phyloP scores from a whole-genome alignment of 768 basidiomycete genomes.

The Naganishia friedmannii region DNA sequence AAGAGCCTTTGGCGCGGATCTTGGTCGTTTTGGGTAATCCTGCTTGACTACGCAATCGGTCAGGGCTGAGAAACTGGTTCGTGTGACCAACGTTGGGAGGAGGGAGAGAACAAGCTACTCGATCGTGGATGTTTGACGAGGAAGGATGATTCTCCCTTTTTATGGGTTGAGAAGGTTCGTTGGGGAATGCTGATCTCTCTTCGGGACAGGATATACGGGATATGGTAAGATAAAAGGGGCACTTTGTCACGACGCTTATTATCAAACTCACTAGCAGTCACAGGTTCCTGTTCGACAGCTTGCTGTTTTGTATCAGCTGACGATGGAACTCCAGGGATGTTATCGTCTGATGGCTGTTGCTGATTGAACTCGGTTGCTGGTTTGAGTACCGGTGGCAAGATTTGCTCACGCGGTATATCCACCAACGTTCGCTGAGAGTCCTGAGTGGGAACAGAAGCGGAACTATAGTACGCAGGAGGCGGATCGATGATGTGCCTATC shows the following conservation, averaged over 20 bases:
- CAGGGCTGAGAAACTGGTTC: neutral
- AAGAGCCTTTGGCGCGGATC: slow-evolving; percentile 14
- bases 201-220: neutral
- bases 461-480: slow-evolving; percentile 5
- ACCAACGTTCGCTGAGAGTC: slow-evolving; percentile 20
- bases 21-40: slow-evolving; percentile 21
- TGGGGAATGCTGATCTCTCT: neutral
- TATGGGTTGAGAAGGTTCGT: neutral
- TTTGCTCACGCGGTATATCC: neutral
- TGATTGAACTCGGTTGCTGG: neutral
- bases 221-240: neutral
- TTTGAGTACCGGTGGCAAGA: neutral
- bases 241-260: neutral
- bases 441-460: neutral
- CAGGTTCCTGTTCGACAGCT: neutral
- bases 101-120: slow-evolving; percentile 1
- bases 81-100: neutral
- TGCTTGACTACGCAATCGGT: neutral
- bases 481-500: neutral
- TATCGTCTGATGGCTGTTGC: neutral
- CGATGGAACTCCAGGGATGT: neutral
- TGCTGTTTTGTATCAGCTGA: neutral
- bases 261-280: neutral
- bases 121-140: neutral
- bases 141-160: slow-evolving; percentile 3